A percentile compares a stretch with the other conserved stretches of the same genome.
Conservation (phyloP, 2,329 filamentous ascomycete species). For the Nemania diffusa region DNA sequence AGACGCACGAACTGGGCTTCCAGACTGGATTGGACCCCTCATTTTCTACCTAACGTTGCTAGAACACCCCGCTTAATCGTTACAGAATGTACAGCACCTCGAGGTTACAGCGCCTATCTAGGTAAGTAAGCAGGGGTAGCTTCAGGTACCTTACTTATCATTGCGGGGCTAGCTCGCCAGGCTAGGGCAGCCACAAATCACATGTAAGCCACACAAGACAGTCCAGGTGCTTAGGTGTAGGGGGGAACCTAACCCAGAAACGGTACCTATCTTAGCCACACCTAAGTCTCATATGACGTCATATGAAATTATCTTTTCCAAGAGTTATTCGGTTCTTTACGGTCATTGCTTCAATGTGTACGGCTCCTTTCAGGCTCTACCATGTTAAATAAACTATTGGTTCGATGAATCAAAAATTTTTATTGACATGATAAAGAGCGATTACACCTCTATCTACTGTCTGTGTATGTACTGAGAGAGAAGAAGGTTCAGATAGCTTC, state of each 20-base stretch:
- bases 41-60: background rate
- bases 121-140: background rate
- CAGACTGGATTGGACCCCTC: constrained; percentile 18
- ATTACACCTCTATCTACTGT: too few relatives aligned
- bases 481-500: background rate
- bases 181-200: background rate
- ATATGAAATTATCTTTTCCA: background rate
- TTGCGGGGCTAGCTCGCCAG: background rate
- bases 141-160: background rate
- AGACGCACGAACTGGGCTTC: background rate
- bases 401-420: too few relatives aligned
- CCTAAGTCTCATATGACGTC: background rate
- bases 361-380: too few relatives aligned
- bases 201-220: background rate
- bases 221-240: too few relatives aligned
- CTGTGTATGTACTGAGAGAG: too few relatives aligned
- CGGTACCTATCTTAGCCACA: too few relatives aligned
- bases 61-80: constrained; percentile 18
- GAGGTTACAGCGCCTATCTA: background rate
- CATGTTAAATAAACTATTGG: too few relatives aligned
- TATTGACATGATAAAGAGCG: too few relatives aligned
- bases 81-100: too few relatives aligned
- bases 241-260: too few relatives aligned
- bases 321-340: background rate
- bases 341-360: background rate